phyloP scores from a whole-genome alignment of 129 eudicot species.

The Smallanthus sonchifolius region DNA sequence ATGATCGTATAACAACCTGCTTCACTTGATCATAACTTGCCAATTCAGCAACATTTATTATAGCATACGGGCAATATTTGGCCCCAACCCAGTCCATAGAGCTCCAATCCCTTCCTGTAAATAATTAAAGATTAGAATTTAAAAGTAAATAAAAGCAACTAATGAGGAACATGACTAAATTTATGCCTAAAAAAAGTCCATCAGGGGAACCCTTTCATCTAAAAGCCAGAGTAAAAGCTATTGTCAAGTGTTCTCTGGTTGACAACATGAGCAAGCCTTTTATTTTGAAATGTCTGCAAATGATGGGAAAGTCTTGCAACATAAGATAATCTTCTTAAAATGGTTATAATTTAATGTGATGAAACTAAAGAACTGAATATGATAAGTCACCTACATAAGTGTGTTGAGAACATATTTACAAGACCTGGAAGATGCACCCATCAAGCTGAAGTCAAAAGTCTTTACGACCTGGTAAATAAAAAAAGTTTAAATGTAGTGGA shows the following conservation, averaged over 20 bases:
- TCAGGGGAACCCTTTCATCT: constrained; percentile 97
- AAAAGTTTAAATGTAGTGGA: background rate
- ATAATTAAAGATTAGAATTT: no score
- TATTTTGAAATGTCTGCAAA: constrained; percentile 88
- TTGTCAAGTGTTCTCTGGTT: constrained; percentile 79
- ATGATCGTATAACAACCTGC: no score
- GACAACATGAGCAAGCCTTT: constrained; percentile 81
- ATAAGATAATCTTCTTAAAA: background rate
- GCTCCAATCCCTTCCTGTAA: no score
- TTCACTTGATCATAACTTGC: no score
- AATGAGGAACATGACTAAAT: no score
- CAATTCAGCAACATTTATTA: no score
- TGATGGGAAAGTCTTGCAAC: background rate
- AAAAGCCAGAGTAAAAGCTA: constrained; percentile 95
- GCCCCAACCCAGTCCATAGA: no score
- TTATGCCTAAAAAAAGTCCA: no score
- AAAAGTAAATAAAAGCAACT: no score
- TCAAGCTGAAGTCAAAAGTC: constrained; percentile 87
- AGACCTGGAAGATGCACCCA: constrained; percentile 94
- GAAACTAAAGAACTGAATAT: background rate
- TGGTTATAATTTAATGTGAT: background rate
- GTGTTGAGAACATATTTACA: constrained; percentile 98
- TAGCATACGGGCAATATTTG: no score
- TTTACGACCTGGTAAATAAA: constrained; percentile 64
- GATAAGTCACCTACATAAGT: constrained; percentile 72